Evolutionary conservation across 345 rosid genomes (phyloP).

Genomic region (Aethionema arabicum): DNA sequence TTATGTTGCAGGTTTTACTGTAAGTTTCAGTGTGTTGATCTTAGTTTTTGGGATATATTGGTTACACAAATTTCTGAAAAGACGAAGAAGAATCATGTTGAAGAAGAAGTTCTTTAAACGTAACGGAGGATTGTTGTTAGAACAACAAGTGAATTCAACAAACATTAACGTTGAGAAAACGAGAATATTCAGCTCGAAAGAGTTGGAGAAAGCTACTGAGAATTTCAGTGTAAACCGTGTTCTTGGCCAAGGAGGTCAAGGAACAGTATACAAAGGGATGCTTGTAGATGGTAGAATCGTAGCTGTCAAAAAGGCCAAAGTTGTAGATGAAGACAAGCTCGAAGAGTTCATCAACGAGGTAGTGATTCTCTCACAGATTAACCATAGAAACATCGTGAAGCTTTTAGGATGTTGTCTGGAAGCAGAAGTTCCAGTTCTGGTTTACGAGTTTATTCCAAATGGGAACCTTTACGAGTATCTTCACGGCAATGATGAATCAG

Average conservation of each 20-base stretch:
- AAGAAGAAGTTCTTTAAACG: slow-evolving; percentile 24
- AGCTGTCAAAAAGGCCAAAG: slow-evolving; percentile 39
- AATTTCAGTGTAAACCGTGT: slow-evolving; percentile 28
- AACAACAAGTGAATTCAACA: slow-evolving; percentile 13
- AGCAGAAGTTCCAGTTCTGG: slow-evolving; percentile 31
- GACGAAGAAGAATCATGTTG: not conserved
- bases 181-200: slow-evolving; percentile 15
- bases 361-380: slow-evolving; percentile 25
- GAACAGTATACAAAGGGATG: slow-evolving; percentile 38
- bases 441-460: slow-evolving; percentile 31
- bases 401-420: slow-evolving; percentile 32
- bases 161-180: slow-evolving; percentile 17
- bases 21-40: slow-evolving; percentile 10
- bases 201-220: slow-evolving; percentile 20
- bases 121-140: slow-evolving; percentile 28
- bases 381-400: slow-evolving; percentile 32
- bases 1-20: slow-evolving; percentile 18
- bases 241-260: slow-evolving; percentile 36
- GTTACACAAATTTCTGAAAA: not conserved
- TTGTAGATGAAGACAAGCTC: slow-evolving; percentile 21
- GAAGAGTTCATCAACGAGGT: slow-evolving; percentile 31
- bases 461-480: slow-evolving; percentile 30
- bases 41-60: not conserved
- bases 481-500: not conserved
- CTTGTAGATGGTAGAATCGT: slow-evolving; percentile 20